Conservation (phyloP, 495 filamentous ascomycete genomes). For the Astrothelium macrocarpum region DNA sequence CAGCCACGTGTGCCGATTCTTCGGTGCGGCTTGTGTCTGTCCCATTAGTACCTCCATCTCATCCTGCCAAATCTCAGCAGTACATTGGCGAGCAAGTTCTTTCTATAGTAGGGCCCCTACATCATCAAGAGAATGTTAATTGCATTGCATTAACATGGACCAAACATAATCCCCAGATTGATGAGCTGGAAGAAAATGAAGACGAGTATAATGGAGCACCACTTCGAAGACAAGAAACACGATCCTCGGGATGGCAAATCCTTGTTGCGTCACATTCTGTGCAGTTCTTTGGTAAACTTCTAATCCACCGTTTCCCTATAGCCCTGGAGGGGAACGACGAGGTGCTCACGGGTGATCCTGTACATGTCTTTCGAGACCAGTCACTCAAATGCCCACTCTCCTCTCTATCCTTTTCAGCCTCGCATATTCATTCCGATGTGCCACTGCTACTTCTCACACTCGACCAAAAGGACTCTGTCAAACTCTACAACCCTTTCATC, state of each 20-base stretch:
- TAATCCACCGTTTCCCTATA: conserved; percentile 46
- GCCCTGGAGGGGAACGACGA: neutral
- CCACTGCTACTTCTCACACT: conserved; percentile 55
- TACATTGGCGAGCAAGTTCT: conserved; percentile 46
- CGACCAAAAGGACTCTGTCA: conserved; percentile 56
- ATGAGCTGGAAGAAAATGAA: conserved; percentile 21
- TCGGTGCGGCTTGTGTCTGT: conserved; percentile 60
- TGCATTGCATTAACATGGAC: conserved; percentile 61
- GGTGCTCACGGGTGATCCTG: neutral
- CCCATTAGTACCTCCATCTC: conserved; percentile 64
- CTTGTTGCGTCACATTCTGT: conserved; percentile 54
- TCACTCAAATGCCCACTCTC: conserved; percentile 46
- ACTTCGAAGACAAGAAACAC: conserved; percentile 10
- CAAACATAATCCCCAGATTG: conserved; percentile 32
- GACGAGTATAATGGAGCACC: conserved; percentile 20
- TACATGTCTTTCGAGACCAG: conserved; percentile 4
- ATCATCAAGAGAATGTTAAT: conserved; percentile 51
- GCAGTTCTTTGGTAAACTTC: conserved; percentile 55
- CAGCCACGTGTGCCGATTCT: conserved; percentile 59
- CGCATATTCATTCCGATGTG: neutral
- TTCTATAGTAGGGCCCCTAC: conserved; percentile 39
- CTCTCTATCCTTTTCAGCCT: neutral
- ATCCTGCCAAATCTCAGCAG: conserved; percentile 32
- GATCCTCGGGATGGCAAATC: conserved; percentile 40
- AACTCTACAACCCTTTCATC: conserved; percentile 46